These are phyloP conservation scores for Pulveroboletus ravenelii DNA, from an alignment of 768 basidiomycete genomes.

Conservation along the genomic window DNA sequence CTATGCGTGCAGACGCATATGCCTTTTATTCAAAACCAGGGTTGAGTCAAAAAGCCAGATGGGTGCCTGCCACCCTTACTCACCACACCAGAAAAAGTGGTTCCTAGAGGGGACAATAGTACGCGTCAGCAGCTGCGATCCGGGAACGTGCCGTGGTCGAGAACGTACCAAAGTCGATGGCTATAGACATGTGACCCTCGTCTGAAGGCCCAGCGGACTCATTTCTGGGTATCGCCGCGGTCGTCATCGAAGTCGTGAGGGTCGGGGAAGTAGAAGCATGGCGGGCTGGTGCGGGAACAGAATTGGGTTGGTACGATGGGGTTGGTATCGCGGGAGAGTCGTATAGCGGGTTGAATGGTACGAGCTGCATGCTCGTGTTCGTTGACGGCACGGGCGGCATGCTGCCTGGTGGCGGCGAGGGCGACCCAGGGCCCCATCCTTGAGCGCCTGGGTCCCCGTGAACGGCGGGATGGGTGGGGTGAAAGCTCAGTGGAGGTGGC, in stretches of 20 bases:
- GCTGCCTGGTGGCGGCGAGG: slow-evolving; percentile 30
- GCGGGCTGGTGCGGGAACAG: slow-evolving; percentile 21
- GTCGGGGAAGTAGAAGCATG: slow-evolving; percentile 24
- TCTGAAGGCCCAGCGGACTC: slow-evolving; percentile 33
- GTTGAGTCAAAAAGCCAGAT: slow-evolving; percentile 2
- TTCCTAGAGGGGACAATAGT: slow-evolving; percentile 43
- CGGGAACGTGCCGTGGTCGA: not conserved
- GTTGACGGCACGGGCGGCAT: not conserved
- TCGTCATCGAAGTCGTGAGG: slow-evolving; percentile 1
- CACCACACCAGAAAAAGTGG: slow-evolving; percentile 84
- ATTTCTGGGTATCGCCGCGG: slow-evolving; percentile 10
- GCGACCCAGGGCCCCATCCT: slow-evolving; percentile 25
- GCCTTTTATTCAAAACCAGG: slow-evolving; percentile 44
- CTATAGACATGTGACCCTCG: slow-evolving; percentile 77
- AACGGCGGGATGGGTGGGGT: slow-evolving; percentile 16
- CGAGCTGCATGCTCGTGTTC: not conserved
- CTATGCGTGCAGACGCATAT: slow-evolving; percentile 81
- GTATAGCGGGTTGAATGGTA: not conserved
- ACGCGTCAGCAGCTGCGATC: not conserved
- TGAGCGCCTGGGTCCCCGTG: slow-evolving; percentile 21
- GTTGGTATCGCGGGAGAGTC: not conserved
- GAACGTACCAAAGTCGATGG: slow-evolving; percentile 74
- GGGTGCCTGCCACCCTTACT: slow-evolving; percentile 27
- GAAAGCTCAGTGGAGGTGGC: slow-evolving; percentile 41
- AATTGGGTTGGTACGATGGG: slow-evolving; percentile 27